Percentiles rank a stretch among this genome's conserved stretches.
phyloP scores from a whole-genome alignment of 345 rosid species.

The Dipteronia sinensis region DNA sequence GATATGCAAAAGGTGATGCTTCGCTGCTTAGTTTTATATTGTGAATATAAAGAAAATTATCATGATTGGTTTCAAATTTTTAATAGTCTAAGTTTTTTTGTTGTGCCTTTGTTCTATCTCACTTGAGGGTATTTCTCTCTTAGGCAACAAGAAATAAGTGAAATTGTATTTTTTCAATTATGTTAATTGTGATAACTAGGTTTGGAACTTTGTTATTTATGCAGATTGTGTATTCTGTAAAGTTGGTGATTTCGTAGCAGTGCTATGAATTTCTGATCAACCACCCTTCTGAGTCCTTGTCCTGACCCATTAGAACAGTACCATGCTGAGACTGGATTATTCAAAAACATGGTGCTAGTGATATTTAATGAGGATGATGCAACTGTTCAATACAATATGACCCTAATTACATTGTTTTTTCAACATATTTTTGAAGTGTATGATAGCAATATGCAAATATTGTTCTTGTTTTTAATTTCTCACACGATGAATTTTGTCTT shows the following conservation, averaged over 20 bases:
- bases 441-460: not conserved
- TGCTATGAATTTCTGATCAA: not conserved
- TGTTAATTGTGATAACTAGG: not conserved
- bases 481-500: not conserved
- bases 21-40: slow-evolving; percentile 20
- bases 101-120: not conserved
- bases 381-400: not conserved
- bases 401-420: no score
- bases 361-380: not conserved
- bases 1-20: slow-evolving; percentile 85
- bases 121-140: not conserved
- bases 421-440: not conserved
- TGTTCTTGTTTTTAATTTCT: not conserved
- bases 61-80: slow-evolving; percentile 4
- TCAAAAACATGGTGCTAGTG: not conserved
- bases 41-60: slow-evolving; percentile 17
- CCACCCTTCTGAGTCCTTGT: no score
- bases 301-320: not conserved
- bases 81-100: not conserved
- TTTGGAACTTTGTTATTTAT: not conserved
- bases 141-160: not conserved
- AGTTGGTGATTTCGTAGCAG: not conserved
- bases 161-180: not conserved
- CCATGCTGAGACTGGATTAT: not conserved
- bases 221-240: not conserved